A percentile compares a stretch with the other conserved stretches of the same genome.
These are phyloP conservation scores for Mycena pura DNA, from an alignment of 768 basidiomycete species.

Conservation along the genomic window DNA sequence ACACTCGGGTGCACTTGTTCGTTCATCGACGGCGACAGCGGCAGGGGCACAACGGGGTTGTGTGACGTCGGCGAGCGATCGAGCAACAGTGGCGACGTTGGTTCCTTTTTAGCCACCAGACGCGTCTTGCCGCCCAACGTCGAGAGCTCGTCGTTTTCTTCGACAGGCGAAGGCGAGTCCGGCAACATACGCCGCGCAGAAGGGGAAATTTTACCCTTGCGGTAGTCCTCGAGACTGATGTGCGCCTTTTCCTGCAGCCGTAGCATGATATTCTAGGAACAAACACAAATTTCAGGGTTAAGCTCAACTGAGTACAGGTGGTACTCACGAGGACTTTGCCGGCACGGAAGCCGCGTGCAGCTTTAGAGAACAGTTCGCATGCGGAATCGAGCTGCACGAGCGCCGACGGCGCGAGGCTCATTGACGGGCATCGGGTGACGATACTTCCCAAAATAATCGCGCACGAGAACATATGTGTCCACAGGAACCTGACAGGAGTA, in stretches of 20 bases:
- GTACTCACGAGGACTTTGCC: conserved; percentile 65
- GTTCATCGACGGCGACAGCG: conserved; percentile 57
- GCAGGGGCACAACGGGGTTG: conserved; percentile 76
- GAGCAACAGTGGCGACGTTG: conserved; percentile 57
- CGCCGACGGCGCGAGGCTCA: conserved; percentile 79
- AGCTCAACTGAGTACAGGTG: background rate
- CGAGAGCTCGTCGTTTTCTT: conserved; percentile 68
- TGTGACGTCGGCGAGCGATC: conserved; percentile 75
- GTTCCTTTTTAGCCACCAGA: conserved; percentile 66
- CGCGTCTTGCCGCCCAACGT: conserved; percentile 72
- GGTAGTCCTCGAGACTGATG: conserved; percentile 65
- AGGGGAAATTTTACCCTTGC: conserved; percentile 60
- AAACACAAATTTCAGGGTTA: background rate
- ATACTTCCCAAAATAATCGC: conserved; percentile 80
- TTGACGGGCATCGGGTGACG: conserved; percentile 79
- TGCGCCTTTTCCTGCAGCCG: conserved; percentile 71
- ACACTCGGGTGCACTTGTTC: conserved; percentile 67
- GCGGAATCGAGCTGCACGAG: conserved; percentile 77
- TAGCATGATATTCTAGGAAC: conserved; percentile 65
- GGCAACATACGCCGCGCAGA: conserved; percentile 44
- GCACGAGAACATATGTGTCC: conserved; percentile 71
- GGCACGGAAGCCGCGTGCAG: conserved; percentile 69
- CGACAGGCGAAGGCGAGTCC: conserved; percentile 50
- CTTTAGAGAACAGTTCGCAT: conserved; percentile 75
- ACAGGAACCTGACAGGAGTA: conserved; percentile 43